Base-by-base conservation (phyloP, 768 basidiomycete species). In the Termitomyces titanicus region DNA sequence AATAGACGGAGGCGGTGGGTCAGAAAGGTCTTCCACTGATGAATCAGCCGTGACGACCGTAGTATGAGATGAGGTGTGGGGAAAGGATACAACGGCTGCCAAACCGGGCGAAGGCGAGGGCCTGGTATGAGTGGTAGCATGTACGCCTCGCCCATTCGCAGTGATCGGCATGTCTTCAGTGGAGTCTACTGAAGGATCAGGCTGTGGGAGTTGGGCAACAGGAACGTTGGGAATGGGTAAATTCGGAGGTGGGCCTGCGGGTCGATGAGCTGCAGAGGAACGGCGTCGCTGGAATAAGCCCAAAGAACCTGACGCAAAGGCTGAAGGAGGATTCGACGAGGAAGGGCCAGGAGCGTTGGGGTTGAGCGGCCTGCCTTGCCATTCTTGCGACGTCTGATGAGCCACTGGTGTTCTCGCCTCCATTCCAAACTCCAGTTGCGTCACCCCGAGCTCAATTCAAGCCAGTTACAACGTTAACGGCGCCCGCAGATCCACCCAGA, bases 211-310 rank as follows among this genome's bases (percentile, higher is more conserved):
- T 55, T 25, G 54, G 29, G 69, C 61, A 17, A 67, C 61, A 38
- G 89, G 89, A 34, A 89, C 63, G 62, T 75, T 83, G 47, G 89
- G 89, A 55, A 91, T 90, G 47, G 89, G 89, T 61, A 83, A 80
- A 63, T 75, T 82, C 20, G 89, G 89, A 40, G 89, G 89, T 18
- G 89, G 89, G 3, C 73, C 83, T 37, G 85, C 80, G 6, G 88
- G 87, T 43, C 86, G 81, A 24, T 82, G 78, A 12, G 82, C 79
- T 53, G 80, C 84, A 51, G 84, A 83, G 24, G 87, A 89, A 61
- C 89, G 87, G 50, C 89, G 84, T 53, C 87, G 83, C 57, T 80
- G 78, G 49, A 73, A 68, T 53, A 77, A 61, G 18, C 69, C 58
- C 3, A 72, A 64, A 20, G 66, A 59, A 9, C 63, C 55, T n/a